Conservation (phyloP, 108 stramenopile species). For the Schizochytrium sp. region DNA sequence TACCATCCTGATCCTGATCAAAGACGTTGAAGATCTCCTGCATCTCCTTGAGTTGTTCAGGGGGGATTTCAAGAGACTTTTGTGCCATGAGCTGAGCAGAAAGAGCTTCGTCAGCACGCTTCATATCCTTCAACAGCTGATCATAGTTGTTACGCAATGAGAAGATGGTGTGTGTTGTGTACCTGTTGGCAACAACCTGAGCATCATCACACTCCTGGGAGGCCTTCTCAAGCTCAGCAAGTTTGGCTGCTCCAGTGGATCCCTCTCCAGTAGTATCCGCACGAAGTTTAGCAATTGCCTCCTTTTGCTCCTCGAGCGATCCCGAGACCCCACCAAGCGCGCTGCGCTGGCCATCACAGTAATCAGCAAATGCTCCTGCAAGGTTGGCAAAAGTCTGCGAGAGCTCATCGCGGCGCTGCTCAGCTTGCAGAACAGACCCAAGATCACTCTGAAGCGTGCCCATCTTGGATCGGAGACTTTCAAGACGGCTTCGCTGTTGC, state of each 20-base stretch:
- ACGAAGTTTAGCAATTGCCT: neutral
- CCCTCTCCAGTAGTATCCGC: constrained; percentile 42
- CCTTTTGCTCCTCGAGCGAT: constrained; percentile 51
- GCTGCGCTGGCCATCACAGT: constrained; percentile 34
- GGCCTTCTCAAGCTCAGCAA: constrained; percentile 18
- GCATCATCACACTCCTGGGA: constrained; percentile 56
- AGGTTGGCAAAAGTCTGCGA: constrained; percentile 23
- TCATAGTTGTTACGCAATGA: constrained; percentile 53
- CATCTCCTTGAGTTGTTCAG: constrained; percentile 57
- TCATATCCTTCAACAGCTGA: constrained; percentile 60
- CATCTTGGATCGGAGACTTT: neutral
- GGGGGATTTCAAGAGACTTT: constrained; percentile 28
- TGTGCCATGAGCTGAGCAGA: constrained; percentile 49
- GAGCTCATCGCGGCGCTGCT: constrained; percentile 1
- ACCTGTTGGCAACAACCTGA: constrained; percentile 60
- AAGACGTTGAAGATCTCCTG: constrained; percentile 55
- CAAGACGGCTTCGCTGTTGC: neutral
- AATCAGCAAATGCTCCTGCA: constrained; percentile 36
- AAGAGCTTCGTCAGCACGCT: constrained; percentile 49
- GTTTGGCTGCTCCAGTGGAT: neutral
- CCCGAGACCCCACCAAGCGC: neutral
- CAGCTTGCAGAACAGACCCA: constrained; percentile 27
- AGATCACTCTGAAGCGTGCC: neutral
- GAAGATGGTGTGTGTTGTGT: constrained; percentile 55
- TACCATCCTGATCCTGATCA: constrained; percentile 27